These are phyloP conservation scores for Colletotrichum coccodes DNA, from an alignment of 2,329 filamentous ascomycete genomes.

Conservation along the genomic window DNA sequence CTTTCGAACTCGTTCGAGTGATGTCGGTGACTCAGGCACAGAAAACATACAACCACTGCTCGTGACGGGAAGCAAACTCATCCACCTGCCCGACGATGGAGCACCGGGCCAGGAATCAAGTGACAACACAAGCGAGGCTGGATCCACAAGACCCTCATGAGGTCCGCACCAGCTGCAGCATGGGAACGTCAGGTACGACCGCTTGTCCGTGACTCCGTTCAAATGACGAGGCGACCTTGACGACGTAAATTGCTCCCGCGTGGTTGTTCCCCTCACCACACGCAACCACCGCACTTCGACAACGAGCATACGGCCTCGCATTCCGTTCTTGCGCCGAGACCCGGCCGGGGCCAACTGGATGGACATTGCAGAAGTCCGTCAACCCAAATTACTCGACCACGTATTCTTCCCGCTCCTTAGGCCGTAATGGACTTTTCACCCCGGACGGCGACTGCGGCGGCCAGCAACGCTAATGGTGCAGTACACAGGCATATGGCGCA, in stretches of 20 bases:
- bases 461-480: not conserved
- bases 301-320: not conserved
- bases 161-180: slow-evolving; percentile 27
- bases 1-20: slow-evolving; percentile 6
- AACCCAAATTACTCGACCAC: not conserved
- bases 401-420: not conserved
- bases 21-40: slow-evolving; percentile 22
- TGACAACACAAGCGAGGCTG: slow-evolving; percentile 28
- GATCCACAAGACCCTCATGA: slow-evolving; percentile 17
- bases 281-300: not conserved
- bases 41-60: slow-evolving; percentile 4
- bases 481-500: not conserved
- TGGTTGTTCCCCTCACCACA: slow-evolving; percentile 3
- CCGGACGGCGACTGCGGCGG: not conserved
- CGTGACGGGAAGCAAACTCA: not conserved
- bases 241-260: slow-evolving; percentile 4
- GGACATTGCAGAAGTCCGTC: not conserved
- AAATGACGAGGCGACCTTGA: slow-evolving; percentile 22
- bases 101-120: slow-evolving; percentile 15
- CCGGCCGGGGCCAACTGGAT: not conserved
- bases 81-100: not conserved
- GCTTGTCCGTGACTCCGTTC: slow-evolving; percentile 14
- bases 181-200: slow-evolving; percentile 19
- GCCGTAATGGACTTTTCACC: not conserved
- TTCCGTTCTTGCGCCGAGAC: slow-evolving; percentile 9